Base-by-base conservation (phyloP, 305 asterid species). In the Solanum chacoense region DNA sequence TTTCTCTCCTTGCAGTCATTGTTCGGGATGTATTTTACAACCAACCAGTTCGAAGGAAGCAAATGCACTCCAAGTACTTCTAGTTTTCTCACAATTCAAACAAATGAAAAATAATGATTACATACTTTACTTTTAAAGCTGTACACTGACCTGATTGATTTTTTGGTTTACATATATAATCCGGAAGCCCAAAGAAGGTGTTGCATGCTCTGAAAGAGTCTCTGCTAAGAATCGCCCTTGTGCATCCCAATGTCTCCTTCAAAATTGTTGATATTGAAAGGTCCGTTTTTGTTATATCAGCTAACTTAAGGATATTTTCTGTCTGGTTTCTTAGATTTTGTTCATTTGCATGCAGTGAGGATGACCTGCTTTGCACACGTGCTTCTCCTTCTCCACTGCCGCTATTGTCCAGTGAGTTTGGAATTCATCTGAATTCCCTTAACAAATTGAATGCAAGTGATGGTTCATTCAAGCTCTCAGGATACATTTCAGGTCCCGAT, bases 41-140 rank as follows among this genome's bases (percentile, higher is more conserved):
- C 91, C 99, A 96, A 93, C 99, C 98, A 87, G 99, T 97, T 91
- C 94, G 98, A 89, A 95, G 97, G 94, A 94, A 94, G 93, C 95
- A 91, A 88, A 93, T 97, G 93, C 94, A 93, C 78, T 96, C 97
- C 95, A 97, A 98, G 99, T 97, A 90, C 74, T 71, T 77, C 74
- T 89, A 69, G 79, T 75, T 86, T 11, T 78, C 24, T 63, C 35
- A 42, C 59, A 55, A 22, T 67, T 12, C 42, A 29, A 32, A 6
- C 22, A 83, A 83, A 50, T 18, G 10, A 14, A 29, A 31, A 12
- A 50, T 84, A 22, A 7, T 84, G 73, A 83, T 83, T 50, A 20
- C 63, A 55, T 55, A 65, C 86, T 50, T 88, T 72, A 55, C 50
- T 85, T 67, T 24, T 32, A 73, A 34, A 8, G 72, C 9, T 87